Evolutionary conservation across 2,329 filamentous ascomycete genomes (phyloP).

Genomic region (Ilyonectria robusta): DNA sequence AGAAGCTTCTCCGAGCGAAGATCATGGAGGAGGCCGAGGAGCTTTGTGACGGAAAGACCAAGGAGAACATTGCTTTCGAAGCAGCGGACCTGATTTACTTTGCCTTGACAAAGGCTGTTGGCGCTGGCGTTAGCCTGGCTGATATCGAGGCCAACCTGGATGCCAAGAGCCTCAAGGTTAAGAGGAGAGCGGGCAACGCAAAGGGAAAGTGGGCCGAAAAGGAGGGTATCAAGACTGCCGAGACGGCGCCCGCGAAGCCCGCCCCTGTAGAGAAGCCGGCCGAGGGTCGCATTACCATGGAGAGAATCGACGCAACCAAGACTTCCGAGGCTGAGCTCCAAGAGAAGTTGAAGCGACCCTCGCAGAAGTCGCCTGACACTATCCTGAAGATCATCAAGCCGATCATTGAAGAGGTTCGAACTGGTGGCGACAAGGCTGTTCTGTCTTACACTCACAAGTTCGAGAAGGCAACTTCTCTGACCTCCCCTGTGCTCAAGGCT

Average conservation of each 20-base stretch:
- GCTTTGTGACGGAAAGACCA: constrained; percentile 86
- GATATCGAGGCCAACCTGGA: constrained; percentile 95
- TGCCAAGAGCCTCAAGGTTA: constrained; percentile 95
- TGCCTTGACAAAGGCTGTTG: constrained; percentile 89
- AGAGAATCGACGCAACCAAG: constrained; percentile 78
- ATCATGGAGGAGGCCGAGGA: constrained; percentile 99
- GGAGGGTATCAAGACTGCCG: constrained; percentile 73
- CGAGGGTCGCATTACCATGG: constrained; percentile 82
- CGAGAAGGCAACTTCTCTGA: constrained; percentile 93
- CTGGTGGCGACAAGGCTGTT: constrained; percentile 88
- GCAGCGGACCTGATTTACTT: constrained; percentile 97
- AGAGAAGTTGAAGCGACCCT: constrained; percentile 86
- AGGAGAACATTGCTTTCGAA: constrained; percentile 91
- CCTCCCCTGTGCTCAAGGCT: constrained; percentile 88
- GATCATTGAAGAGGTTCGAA: constrained; percentile 90
- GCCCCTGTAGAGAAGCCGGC: constrained; percentile 54
- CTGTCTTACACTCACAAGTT: constrained; percentile 98
- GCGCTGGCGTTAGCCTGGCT: constrained; percentile 85
- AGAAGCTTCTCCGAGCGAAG: constrained; percentile 91
- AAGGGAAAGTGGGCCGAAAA: constrained; percentile 94
- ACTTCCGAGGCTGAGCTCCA: constrained; percentile 76
- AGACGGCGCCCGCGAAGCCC: constrained; percentile 54
- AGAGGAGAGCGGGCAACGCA: constrained; percentile 91
- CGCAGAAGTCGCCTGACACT: constrained; percentile 93
- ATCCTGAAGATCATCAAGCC: constrained; percentile 93